Evolutionary conservation across 495 filamentous ascomycete genomes (phyloP), one percentile per base, ranked within the genome.

Genomic region (Darksidea phi): DNA sequence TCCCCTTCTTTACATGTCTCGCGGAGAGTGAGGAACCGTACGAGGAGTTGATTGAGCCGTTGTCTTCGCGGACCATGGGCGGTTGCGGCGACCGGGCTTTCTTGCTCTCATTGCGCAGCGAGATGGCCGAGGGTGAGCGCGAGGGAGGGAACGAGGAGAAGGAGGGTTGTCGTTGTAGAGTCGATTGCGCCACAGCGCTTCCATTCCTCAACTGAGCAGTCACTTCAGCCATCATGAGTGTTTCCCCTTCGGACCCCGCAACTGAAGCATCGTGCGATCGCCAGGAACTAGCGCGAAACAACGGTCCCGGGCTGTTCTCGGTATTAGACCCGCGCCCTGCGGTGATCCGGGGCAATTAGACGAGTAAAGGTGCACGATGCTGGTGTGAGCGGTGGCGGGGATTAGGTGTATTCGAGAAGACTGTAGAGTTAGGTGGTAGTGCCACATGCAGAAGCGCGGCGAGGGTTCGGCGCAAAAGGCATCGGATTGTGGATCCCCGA

Each of bases 81-180:
- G 78, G 78, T 54, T 82, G 79, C 38, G 81, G 80, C 38, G 81
- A 84, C 61, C 77, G 76, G n/a, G 76, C 71, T 61, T 77, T 74
- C 41, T 76, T 78, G 43, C 74, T 78, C 41, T 75, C 75, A 55
- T 69, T 67, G 38, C 75, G 75, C 38, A 37, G 58, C 6, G 81
- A 82, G 73, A 79, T 78, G 38, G 81, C 81, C 34, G 75, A 82
- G 42, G 75, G 74, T 4, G 79, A 79, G 37, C 82, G 74, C 28
- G 79, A 78, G 26, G 82, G 73, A 13, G 83, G 80, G 67, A 86
- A 83, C 34, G 83, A 85, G 11, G 83, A 82, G 34, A 86, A 74
- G 25, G 84, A 86, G 13, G 77, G 71, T 70, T 78, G 75, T n/a
- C 75, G 72, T 64, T 74, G 72, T 34, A 69, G 54, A 48, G 49